Conservation (phyloP, 768 basidiomycete genomes). For the Xerocomellus amylosporus region DNA sequence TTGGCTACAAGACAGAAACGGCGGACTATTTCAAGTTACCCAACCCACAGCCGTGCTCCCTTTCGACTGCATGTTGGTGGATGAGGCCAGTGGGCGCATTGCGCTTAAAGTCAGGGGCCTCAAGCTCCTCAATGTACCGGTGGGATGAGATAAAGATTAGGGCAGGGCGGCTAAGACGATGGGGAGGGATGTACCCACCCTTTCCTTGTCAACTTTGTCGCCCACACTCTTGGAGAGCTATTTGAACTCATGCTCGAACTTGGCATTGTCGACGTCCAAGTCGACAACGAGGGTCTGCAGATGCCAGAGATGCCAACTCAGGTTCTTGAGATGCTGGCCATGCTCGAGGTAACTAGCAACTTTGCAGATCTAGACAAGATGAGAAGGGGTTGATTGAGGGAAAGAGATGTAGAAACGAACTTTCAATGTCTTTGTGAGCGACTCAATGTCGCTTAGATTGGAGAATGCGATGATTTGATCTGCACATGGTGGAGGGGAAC, state of each 20-base stretch:
- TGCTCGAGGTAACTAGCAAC: slow-evolving; percentile 89
- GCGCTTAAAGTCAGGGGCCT: too few relatives aligned
- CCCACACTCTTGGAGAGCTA: slow-evolving; percentile 86
- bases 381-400: slow-evolving; percentile 2
- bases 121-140: slow-evolving; percentile 42
- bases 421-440: slow-evolving; percentile 90
- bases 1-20: too few relatives aligned
- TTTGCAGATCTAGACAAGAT: slow-evolving; percentile 66
- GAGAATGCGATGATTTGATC: too few relatives aligned
- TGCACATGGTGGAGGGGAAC: too few relatives aligned
- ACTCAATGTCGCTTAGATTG: too few relatives aligned
- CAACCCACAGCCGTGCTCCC: too few relatives aligned
- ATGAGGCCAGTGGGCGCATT: too few relatives aligned
- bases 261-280: slow-evolving; percentile 83
- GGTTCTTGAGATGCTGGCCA: slow-evolving; percentile 86
- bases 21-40: too few relatives aligned
- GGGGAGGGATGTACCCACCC: slow-evolving; percentile 59
- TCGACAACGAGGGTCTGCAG: slow-evolving; percentile 90
- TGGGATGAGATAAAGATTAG: neutral
- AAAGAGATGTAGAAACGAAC: slow-evolving; percentile 36
- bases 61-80: too few relatives aligned
- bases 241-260: slow-evolving; percentile 83
- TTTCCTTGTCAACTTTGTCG: slow-evolving; percentile 93
- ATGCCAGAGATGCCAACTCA: slow-evolving; percentile 91
- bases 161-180: slow-evolving; percentile 5